Evolutionary conservation across 306 rosid genomes (phyloP), one percentile per base, ranked within the genome.

Genomic region (Fagus crenata): DNA sequence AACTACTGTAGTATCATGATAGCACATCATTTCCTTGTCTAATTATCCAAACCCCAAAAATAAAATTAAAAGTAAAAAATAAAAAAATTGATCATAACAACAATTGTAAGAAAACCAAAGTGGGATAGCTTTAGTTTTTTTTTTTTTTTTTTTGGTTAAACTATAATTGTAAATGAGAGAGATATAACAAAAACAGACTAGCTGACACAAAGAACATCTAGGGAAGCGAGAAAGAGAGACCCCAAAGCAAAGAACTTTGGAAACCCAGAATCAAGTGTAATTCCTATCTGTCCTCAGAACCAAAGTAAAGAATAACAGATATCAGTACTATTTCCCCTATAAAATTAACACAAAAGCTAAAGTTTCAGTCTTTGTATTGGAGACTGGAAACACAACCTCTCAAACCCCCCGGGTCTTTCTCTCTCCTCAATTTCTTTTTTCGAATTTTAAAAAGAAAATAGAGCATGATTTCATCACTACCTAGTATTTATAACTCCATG

Each of bases 321-420:
- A 84, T 67, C 81, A 82, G 88, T 83, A 74, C 87, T 91, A 87
- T 88, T 83, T 83, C 78, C 89, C 89, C 86, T 68, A 77, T 77
- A 79, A 81, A 85, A 86, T 69, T 83, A 74, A 80, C 88, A 88
- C 89, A 85, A 92, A 92, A 90, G 93, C 83, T 89, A 87, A 89
- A 91, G 96, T 85, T 86, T 75, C 97, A 88, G 97, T 89, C 92
- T 68, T 95, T 95, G 96, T 90, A 90, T 87, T 78, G 92, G 89
- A 95, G 96, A 92, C 96, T 80, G 95, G 96, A 89, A 92, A 92
- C 97, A 92, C 83, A 74, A 6, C 77, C 86, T 87, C 80, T 73
- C 75, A 43, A 65, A 67, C 75, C 49, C 58, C 43, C 63, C 53
- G 68, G 51, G 22, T 67, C 31, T 70, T 64, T 67, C 51, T 74